phyloP scores from a whole-genome alignment of 225 moss, liverwort and hornwort genomes.

The Rhytidiadelphus loreus region DNA sequence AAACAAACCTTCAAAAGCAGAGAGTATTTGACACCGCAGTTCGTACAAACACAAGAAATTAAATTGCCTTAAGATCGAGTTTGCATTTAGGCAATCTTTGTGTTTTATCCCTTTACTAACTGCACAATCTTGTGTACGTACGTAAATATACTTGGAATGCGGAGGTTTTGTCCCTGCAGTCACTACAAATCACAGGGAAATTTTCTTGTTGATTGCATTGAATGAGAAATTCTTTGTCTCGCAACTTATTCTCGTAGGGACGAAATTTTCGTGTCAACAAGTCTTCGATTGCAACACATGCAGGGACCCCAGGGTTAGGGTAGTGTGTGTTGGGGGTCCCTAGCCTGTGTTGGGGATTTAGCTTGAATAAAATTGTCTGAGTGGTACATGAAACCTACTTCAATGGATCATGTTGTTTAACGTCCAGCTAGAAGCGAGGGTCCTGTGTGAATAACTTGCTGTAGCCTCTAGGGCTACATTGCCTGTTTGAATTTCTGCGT shows the following conservation, averaged over 20 bases:
- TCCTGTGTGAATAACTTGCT: not conserved
- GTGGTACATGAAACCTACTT: not conserved
- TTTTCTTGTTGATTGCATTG: not conserved
- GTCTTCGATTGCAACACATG: not conserved
- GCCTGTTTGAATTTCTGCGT: not conserved
- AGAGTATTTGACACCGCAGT: not conserved
- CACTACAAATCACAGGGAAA: too few species aligned
- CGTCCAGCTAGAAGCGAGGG: not conserved
- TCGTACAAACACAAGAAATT: not conserved
- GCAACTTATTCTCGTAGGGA: not conserved
- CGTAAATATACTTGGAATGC: not conserved
- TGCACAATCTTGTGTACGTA: too few species aligned
- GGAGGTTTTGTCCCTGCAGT: not conserved
- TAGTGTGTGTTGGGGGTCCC: not conserved
- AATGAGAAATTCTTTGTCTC: not conserved
- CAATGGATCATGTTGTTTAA: not conserved
- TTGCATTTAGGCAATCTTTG: not conserved
- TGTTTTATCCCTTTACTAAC: too few species aligned
- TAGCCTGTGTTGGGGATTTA: not conserved
- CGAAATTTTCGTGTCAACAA: not conserved
- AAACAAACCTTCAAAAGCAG: not conserved
- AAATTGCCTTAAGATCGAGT: not conserved
- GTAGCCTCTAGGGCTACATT: not conserved
- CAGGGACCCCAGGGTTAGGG: not conserved
- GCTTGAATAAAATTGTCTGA: not conserved